These are phyloP conservation scores for Paraphoma chrysanthemicola DNA, from an alignment of 2,329 filamentous ascomycete genomes.

Conservation along the genomic window DNA sequence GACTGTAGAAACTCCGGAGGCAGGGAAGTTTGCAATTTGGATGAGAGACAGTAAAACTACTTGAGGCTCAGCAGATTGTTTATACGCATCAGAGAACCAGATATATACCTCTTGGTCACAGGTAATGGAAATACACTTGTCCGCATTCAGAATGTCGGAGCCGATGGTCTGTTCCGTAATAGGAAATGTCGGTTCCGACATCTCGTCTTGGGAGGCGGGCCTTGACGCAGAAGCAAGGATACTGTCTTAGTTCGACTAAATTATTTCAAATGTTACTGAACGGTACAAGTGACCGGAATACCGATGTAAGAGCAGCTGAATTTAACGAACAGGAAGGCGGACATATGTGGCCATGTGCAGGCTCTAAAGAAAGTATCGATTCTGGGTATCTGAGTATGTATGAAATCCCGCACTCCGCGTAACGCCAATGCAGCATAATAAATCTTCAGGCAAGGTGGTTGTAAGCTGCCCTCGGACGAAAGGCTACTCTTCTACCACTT, in stretches of 20 bases:
- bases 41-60: not conserved
- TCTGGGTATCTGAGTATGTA: constrained; percentile 23
- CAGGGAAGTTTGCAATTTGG: not conserved
- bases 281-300: too few relatives aligned
- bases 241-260: too few relatives aligned
- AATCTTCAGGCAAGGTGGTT: not conserved
- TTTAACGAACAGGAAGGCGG: too few relatives aligned
- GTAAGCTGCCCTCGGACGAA: not conserved
- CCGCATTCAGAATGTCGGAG: not conserved
- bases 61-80: not conserved
- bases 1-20: not conserved
- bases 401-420: constrained; percentile 2
- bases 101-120: too few relatives aligned
- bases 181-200: not conserved
- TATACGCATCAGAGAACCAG: too few relatives aligned
- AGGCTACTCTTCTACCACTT: not conserved
- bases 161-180: not conserved
- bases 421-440: not conserved
- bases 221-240: too few relatives aligned
- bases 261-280: too few relatives aligned
- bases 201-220: not conserved
- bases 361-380: not conserved
- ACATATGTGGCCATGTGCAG: not conserved
- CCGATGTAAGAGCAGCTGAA: too few relatives aligned
- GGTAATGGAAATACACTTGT: too few relatives aligned